phyloP scores from a whole-genome alignment of 164 flowering plant genomes.

The Piper longum region DNA sequence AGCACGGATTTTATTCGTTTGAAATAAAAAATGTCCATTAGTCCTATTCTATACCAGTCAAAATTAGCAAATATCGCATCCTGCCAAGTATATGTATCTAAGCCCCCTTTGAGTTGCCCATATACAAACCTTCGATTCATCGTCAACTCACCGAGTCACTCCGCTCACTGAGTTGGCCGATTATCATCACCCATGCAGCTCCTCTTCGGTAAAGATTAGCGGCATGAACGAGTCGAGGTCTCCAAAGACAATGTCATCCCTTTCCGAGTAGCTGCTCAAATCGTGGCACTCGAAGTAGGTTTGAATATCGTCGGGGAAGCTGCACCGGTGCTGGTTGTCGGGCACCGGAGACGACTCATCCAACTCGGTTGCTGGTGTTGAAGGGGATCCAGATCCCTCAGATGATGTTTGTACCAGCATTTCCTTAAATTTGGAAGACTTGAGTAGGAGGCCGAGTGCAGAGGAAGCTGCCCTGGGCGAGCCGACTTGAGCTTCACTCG shows the following conservation, averaged over 20 bases:
- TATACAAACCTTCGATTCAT: not conserved
- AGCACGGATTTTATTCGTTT: too few species aligned
- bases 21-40: not conserved
- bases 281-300: slow-evolving; percentile 45
- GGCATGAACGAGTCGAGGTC: slow-evolving; percentile 6
- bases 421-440: slow-evolving; percentile 60
- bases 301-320: slow-evolving; percentile 61
- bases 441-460: slow-evolving; percentile 36
- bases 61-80: not conserved
- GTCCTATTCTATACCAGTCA: not conserved
- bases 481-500: slow-evolving; percentile 4
- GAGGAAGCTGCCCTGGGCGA: slow-evolving; percentile 20
- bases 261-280: slow-evolving; percentile 16
- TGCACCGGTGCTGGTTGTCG: slow-evolving; percentile 20
- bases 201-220: slow-evolving; percentile 3
- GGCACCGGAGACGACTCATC: slow-evolving; percentile 18
- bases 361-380: slow-evolving; percentile 6
- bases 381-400: slow-evolving; percentile 15
- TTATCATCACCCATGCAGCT: not conserved
- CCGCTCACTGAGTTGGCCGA: too few species aligned
- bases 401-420: slow-evolving; percentile 40
- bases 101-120: not conserved
- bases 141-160: not conserved
- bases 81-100: too few species aligned
- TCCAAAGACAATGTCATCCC: slow-evolving; percentile 31